phyloP scores from a whole-genome alignment of 192 early-diverging fungal genomes.

The Chytriomyces sp. region DNA sequence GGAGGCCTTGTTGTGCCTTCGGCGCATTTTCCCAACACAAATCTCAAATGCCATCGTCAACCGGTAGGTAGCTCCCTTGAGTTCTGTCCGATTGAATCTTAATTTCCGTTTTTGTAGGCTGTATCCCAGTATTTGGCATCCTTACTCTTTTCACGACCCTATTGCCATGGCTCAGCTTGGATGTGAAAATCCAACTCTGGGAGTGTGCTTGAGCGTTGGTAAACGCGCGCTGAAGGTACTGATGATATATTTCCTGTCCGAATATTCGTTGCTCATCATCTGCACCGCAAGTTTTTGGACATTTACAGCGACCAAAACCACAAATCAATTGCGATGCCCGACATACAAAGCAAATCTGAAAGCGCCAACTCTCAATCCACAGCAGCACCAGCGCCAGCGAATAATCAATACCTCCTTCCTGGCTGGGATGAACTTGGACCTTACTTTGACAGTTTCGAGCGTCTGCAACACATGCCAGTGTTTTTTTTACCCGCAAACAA shows the following conservation, averaged over 20 bases:
- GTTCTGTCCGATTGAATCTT: no score
- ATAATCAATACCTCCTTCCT: neutral
- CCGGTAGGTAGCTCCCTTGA: neutral
- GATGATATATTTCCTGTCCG: no score
- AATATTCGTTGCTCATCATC: no score
- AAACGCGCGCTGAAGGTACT: conserved; percentile 41
- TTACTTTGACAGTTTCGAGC: conserved; percentile 46
- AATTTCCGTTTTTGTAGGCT: neutral
- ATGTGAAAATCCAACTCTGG: conserved; percentile 44
- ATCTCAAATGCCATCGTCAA: conserved; percentile 44
- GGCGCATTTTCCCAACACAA: conserved; percentile 41
- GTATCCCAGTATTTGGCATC: conserved; percentile 47
- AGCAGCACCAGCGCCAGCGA: no score
- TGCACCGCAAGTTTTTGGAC: no score
- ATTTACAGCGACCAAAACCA: no score
- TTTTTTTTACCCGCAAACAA: conserved; percentile 53
- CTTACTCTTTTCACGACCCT: conserved; percentile 46
- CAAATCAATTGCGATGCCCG: no score
- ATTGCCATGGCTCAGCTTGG: conserved; percentile 12
- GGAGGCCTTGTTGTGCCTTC: conserved; percentile 28
- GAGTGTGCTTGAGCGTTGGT: conserved; percentile 40
- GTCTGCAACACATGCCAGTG: conserved; percentile 42
- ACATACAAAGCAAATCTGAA: no score
- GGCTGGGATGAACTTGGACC: conserved; percentile 49
- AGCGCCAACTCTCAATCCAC: no score